Evolutionary conservation across 805 yeast species (phyloP), one percentile per base, ranked within the genome.

Genomic region (Kluyveromyces nonfermentans): DNA sequence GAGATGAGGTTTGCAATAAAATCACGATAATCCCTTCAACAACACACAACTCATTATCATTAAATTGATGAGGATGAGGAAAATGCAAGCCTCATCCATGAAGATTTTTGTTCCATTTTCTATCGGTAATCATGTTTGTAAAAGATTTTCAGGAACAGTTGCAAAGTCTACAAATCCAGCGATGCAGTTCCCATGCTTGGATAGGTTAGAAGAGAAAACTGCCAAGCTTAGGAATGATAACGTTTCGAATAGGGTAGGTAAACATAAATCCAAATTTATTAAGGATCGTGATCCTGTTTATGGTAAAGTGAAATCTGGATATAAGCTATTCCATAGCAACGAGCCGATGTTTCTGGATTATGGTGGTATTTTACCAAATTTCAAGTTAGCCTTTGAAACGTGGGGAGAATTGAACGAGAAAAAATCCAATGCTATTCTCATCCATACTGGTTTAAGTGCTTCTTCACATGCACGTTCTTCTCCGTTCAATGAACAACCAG

Each of bases 401-500:
- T 89, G 97, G 97, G 97, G 97, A 2, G 52, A 58, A 6, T 69
- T 89, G 49, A 83, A 85, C 50, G 59, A 65, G 2, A 73, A 69
- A 37, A 76, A 68, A 49, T 75, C 83, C 17, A 89, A 89, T 57
- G 84, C 88, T 10, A 75, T 89, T 17, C 68, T 89, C 32, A 65
- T 89, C 8, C 96, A 89, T 56, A 89, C 97, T 0, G 97, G 97
- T 0, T 71, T 89, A 16, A 85, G 95, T 0, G 96, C 96, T 0
- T 85, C 95, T 0, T 85, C 96, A 2, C 97, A 89, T 67, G 97
- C 96, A 8, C 83, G 77, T 55, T 85, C 95, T 2, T 93, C 85
- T 47, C 67, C 70, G 0, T 68, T 73, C 25, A 88, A 88, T 60
- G 60, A 75, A 5, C 74, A 75, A 48, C 77, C 79, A 5, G 97